Base-by-base conservation (phyloP, 2,329 filamentous ascomycete genomes). In the Aureobasidium sp. region DNA sequence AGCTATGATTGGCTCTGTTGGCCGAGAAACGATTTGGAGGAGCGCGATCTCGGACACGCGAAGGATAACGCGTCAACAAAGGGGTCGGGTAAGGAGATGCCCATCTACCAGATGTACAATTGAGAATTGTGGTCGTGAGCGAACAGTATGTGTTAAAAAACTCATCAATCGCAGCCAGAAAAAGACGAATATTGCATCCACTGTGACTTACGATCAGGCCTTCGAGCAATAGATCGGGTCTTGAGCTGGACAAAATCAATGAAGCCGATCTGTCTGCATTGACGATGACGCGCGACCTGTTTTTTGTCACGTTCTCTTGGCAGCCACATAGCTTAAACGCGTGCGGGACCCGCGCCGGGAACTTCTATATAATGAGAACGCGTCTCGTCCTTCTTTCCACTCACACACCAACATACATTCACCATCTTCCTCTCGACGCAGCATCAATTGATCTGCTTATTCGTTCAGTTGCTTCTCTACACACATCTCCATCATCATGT, bases 401-500 rank as follows among this genome's bases (percentile, higher is more conserved):
- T 20, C 17, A 31, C 51, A 47, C 20, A 49, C 48, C 52, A 59
- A 27, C 52, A 39, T 22, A 42, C 62, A 44, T 49, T 36, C 47
- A 41, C 41, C 47, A 52, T 53, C 63, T 61, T 37, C 53, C 39
- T 41, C 56, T n/a, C 39, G 29, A 60, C 53, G 57, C 53, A 57
- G 48, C 31, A 44, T 64, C 36, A 61, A 64, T 51, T 51, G 49
- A 58, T 41, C 61, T 56, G 47, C 44, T 55, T 64, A 63, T 57
- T 58, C 22, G 41, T 58, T 55, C 51, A 34, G 58, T 57, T 49
- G 44, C 61, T 36, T 51, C 57, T 31, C 56, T 59, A 62, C 45
- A 39, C 48, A 62, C 51, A 45, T 61, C 58, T 31, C 62, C 48
- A 49, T 42, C 61, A 39, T 17, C 44, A 66, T 80, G 84, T 94